These are phyloP conservation scores for Zhuliangozyma parablackwelliae DNA, from an alignment of 1,139 yeast genomes.

Conservation along the genomic window DNA sequence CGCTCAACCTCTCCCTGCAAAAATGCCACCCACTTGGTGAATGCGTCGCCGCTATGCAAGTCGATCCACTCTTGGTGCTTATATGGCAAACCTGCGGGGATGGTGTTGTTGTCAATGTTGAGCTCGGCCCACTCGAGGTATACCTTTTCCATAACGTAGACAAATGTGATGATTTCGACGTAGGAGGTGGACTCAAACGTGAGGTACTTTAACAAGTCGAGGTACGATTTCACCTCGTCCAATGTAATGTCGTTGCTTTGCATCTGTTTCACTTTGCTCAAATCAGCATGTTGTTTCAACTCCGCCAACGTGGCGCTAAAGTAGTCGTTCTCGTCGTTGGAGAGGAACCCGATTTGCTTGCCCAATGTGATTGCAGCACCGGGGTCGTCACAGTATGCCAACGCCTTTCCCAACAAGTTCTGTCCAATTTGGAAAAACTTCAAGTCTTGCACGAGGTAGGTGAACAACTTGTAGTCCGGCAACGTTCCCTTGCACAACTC, in stretches of 20 bases:
- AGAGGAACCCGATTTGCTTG: conserved; percentile 49
- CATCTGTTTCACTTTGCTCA: conserved; percentile 17
- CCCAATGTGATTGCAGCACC: conserved; percentile 35
- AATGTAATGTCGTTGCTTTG: conserved; percentile 13
- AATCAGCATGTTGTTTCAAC: conserved; percentile 14
- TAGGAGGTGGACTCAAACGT: conserved; percentile 28
- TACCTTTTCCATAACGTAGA: conserved; percentile 47
- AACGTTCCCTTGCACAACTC: conserved; percentile 46
- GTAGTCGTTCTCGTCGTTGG: conserved; percentile 47
- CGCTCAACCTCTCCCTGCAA: conserved; percentile 41
- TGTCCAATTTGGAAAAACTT: conserved; percentile 43
- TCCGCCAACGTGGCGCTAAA: conserved; percentile 32
- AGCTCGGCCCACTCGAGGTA: conserved; percentile 50
- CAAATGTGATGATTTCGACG: conserved; percentile 40
- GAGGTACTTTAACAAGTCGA: conserved; percentile 29
- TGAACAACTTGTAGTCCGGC: conserved; percentile 34
- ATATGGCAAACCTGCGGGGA: conserved; percentile 31
- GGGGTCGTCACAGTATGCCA: conserved; percentile 40
- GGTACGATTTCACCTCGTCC: conserved; percentile 35
- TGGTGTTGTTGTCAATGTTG: conserved; percentile 14
- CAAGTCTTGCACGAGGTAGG: conserved; percentile 47
- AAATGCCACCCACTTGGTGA: conserved; percentile 45
- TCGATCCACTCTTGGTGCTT: conserved; percentile 49
- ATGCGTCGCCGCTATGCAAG: conserved; percentile 45
- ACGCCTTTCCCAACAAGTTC: conserved; percentile 39